Conservation (phyloP, 2,329 filamentous ascomycete species). For the Monascus ruber region DNA sequence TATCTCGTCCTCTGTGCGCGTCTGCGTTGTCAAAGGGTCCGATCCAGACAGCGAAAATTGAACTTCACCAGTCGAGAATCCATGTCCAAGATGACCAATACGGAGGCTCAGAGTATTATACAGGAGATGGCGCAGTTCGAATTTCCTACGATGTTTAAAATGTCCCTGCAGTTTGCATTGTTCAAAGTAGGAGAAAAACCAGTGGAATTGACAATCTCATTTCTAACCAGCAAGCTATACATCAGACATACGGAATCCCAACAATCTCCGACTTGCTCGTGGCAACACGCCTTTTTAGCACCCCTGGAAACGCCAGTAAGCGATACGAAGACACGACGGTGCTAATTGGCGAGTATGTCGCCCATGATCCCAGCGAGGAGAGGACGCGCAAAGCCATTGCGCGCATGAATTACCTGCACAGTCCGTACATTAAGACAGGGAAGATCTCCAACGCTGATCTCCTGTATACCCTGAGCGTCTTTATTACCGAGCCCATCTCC, state of each 20-base stretch:
- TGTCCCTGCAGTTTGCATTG: slow-evolving; percentile 47
- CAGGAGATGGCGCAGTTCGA: slow-evolving; percentile 38
- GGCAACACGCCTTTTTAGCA: slow-evolving; percentile 40
- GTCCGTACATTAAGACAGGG: slow-evolving; percentile 44
- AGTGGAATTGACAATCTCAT: background rate
- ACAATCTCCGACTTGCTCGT: slow-evolving; percentile 40
- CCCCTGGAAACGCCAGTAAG: slow-evolving; percentile 38
- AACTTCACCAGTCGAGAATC: slow-evolving; percentile 36
- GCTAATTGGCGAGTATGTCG: slow-evolving; percentile 39
- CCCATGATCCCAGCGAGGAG: slow-evolving; percentile 31
- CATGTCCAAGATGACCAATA: slow-evolving; percentile 42
- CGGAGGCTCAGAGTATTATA: slow-evolving; percentile 42
- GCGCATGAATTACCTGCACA: slow-evolving; percentile 54
- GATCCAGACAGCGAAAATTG: slow-evolving; percentile 23
- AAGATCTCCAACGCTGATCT: slow-evolving; percentile 53
- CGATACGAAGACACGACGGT: slow-evolving; percentile 43
- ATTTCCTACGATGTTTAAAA: slow-evolving; percentile 43
- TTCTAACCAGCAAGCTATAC: slow-evolving; percentile 1
- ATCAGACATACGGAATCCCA: slow-evolving; percentile 46
- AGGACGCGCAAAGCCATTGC: slow-evolving; percentile 44
- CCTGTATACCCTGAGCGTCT: slow-evolving; percentile 54
- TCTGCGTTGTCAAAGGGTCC: too few species aligned
- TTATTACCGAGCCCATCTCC: slow-evolving; percentile 52
- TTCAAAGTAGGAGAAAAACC: slow-evolving; percentile 36
- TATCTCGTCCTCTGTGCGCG: too few species aligned